These are phyloP conservation scores for Gilbertella persicaria DNA, from an alignment of 371 early-diverging fungal species.

Conservation along the genomic window DNA sequence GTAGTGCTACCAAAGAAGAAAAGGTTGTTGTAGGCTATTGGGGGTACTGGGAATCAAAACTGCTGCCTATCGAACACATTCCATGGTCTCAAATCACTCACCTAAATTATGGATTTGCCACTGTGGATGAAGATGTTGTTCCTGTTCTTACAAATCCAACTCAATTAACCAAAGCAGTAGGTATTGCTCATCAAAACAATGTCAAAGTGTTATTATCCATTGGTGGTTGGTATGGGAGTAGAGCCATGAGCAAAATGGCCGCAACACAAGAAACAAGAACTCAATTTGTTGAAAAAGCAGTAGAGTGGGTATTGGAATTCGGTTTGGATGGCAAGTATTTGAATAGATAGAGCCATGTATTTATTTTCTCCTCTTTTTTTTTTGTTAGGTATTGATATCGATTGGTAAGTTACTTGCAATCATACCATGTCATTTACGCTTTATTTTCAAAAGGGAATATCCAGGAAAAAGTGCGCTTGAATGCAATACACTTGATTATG, in stretches of 20 bases:
- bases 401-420: slow-evolving; percentile 27
- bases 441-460: slow-evolving; percentile 43
- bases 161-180: slow-evolving; percentile 19
- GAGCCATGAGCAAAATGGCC: slow-evolving; percentile 16
- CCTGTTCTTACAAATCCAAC: slow-evolving; percentile 12
- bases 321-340: slow-evolving; percentile 18
- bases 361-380: background rate
- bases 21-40: slow-evolving; percentile 8
- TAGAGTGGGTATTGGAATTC: slow-evolving; percentile 16
- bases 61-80: slow-evolving; percentile 22
- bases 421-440: background rate
- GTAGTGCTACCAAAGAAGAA: background rate
- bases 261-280: slow-evolving; percentile 5
- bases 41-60: slow-evolving; percentile 18
- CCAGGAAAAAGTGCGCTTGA: slow-evolving; percentile 55
- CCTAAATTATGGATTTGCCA: slow-evolving; percentile 25
- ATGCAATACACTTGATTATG: slow-evolving; percentile 46
- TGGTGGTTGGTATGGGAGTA: slow-evolving; percentile 72
- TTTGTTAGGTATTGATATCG: slow-evolving; percentile 23
- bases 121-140: slow-evolving; percentile 11
- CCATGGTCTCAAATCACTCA: slow-evolving; percentile 31
- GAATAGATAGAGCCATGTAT: background rate
- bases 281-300: slow-evolving; percentile 4
- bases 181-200: slow-evolving; percentile 44
- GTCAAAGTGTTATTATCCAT: slow-evolving; percentile 55